A percentile compares a stretch with the other conserved stretches of the same genome.
Evolutionary conservation across 1,284 basidiomycete species (phyloP).

Genomic region (Ustilago xerochloae): DNA sequence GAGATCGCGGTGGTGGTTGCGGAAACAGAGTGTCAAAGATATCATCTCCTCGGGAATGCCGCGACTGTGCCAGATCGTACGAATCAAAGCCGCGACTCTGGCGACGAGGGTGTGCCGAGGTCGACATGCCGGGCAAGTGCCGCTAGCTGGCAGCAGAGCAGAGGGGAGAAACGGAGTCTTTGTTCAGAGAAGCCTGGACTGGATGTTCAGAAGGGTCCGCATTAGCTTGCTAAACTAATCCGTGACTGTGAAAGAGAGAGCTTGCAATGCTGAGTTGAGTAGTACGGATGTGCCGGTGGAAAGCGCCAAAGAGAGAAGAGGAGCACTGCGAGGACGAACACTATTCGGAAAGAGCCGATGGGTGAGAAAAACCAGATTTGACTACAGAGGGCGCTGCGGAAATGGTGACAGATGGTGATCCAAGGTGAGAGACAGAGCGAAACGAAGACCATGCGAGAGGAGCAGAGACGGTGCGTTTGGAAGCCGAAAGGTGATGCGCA

Average conservation of each 20-base stretch:
- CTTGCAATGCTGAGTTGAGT: no score
- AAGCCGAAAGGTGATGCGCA: background rate
- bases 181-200: background rate
- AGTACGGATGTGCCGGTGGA: no score
- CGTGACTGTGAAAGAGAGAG: no score
- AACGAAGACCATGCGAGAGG: background rate
- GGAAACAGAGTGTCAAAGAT: constrained; percentile 44
- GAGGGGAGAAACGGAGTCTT: background rate
- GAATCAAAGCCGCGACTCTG: constrained; percentile 20
- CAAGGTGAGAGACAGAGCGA: background rate
- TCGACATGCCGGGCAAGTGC: constrained; percentile 30
- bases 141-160: no score
- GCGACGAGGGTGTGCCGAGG: constrained; percentile 17
- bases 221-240: no score
- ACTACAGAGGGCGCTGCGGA: background rate
- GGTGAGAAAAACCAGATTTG: background rate
- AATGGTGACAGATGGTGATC: background rate
- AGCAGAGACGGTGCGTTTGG: background rate
- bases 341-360: background rate
- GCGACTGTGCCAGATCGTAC: constrained; percentile 26
- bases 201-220: background rate
- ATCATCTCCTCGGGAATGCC: constrained; percentile 11
- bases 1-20: constrained; percentile 39
- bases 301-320: no score
- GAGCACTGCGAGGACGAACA: no score